Percentiles rank a stretch among this genome's conserved stretches.
Conservation (phyloP, 352 stramenopile genomes). For the Albugo candida region DNA sequence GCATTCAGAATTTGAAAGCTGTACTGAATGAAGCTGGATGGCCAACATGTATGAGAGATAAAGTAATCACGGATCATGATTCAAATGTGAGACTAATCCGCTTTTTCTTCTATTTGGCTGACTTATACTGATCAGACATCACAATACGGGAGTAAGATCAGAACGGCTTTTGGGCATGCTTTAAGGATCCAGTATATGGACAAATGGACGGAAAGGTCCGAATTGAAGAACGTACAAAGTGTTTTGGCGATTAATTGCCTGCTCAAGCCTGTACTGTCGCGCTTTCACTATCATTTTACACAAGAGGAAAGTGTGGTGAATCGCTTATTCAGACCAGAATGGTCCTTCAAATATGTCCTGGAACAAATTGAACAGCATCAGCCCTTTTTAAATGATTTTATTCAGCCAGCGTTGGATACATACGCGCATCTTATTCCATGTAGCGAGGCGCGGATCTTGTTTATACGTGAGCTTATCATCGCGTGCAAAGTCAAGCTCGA, state of each 20-base stretch:
- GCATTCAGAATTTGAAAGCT: no score
- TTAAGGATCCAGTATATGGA: no score
- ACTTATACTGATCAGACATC: no score
- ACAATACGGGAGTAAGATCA: no score
- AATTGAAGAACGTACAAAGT: background rate
- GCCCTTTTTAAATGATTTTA: constrained; percentile 17
- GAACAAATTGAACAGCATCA: constrained; percentile 29
- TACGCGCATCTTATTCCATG: constrained; percentile 23
- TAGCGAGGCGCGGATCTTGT: constrained; percentile 34
- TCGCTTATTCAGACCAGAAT: constrained; percentile 52
- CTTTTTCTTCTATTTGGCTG: no score
- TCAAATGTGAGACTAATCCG: no score
- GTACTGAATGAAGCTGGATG: no score
- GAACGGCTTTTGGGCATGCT: no score
- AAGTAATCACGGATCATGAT: no score
- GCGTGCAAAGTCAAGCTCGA: constrained; percentile 26
- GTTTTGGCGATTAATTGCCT: constrained; percentile 44
- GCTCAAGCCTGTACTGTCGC: constrained; percentile 26
- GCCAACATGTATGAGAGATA: no score
- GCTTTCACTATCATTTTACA: constrained; percentile 62
- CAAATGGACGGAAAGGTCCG: no score
- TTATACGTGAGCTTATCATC: constrained; percentile 26
- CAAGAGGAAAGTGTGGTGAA: constrained; percentile 43
- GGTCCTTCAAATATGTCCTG: constrained; percentile 38
- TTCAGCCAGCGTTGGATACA: constrained; percentile 29